Evolutionary conservation across 2,329 filamentous ascomycete species (phyloP).

Genomic region (Monosporascus cannonballus): DNA sequence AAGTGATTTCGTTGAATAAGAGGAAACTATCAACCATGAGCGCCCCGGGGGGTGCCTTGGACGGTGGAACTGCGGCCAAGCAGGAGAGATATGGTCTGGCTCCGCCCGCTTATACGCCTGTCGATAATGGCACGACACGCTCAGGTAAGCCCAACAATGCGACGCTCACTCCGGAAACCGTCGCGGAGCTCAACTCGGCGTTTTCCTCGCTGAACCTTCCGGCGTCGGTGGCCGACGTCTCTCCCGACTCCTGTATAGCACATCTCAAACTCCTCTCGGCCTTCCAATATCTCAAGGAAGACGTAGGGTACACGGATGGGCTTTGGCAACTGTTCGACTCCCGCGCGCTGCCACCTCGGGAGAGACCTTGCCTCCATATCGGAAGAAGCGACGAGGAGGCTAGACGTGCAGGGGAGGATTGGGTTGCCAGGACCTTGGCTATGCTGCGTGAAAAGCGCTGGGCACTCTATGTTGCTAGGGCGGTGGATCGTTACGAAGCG

Average conservation of each 20-base stretch:
- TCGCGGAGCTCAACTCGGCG: slow-evolving; percentile 21
- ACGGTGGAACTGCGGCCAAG: not conserved
- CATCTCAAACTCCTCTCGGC: slow-evolving; percentile 69
- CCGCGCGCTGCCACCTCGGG: slow-evolving; percentile 22
- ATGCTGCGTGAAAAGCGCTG: slow-evolving; percentile 66
- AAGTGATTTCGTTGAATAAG: too few species aligned
- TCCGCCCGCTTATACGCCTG: slow-evolving; percentile 1
- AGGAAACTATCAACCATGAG: not conserved
- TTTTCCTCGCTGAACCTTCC: slow-evolving; percentile 33
- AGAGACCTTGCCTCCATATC: not conserved
- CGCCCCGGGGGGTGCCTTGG: not conserved
- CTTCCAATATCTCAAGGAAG: slow-evolving; percentile 61
- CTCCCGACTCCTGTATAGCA: slow-evolving; percentile 55
- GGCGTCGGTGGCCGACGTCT: slow-evolving; percentile 27
- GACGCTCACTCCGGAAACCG: slow-evolving; percentile 7
- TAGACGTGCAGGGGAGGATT: slow-evolving; percentile 16
- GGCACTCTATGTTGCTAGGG: slow-evolving; percentile 62
- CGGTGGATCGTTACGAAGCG: slow-evolving; percentile 59
- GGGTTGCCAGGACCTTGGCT: slow-evolving; percentile 39
- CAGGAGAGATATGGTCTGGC: not conserved
- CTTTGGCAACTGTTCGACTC: slow-evolving; percentile 58
- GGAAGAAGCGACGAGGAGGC: too few species aligned
- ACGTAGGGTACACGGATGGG: slow-evolving; percentile 59
- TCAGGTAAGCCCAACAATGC: not conserved
- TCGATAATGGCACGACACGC: not conserved